Evolutionary conservation across 2,329 filamentous ascomycete genomes (phyloP).

Genomic region (Hymenoscyphus scutula): DNA sequence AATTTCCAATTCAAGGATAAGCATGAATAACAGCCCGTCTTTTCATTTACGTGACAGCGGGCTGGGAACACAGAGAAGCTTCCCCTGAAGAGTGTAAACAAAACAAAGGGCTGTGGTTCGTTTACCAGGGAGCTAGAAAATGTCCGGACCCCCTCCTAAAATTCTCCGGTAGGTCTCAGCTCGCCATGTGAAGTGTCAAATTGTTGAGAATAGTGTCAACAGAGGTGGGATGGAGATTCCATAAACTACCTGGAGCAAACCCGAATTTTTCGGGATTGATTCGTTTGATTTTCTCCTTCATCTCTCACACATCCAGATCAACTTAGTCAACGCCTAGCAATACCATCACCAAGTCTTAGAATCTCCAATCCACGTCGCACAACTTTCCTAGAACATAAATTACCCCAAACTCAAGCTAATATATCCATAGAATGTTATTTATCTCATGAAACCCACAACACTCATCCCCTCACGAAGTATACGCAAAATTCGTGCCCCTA

Average conservation of each 20-base stretch:
- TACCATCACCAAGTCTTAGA: background rate
- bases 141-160: no score
- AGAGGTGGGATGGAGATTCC: no score
- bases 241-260: no score
- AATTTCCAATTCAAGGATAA: background rate
- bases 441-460: background rate
- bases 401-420: background rate
- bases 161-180: no score
- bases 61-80: background rate
- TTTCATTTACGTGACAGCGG: background rate
- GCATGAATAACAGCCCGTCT: background rate
- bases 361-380: background rate
- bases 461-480: conserved; percentile 47
- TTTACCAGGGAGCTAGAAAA: no score
- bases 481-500: conserved; percentile 58
- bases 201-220: no score
- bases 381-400: background rate
- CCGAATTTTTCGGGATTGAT: background rate
- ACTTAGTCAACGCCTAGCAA: background rate
- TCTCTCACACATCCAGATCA: background rate
- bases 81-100: no score
- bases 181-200: no score
- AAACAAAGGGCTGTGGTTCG: no score
- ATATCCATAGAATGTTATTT: background rate
- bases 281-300: background rate